Evolutionary conservation across 768 basidiomycete species (phyloP), one percentile per base, ranked within the genome.

Genomic region (Trametes coccinea): DNA sequence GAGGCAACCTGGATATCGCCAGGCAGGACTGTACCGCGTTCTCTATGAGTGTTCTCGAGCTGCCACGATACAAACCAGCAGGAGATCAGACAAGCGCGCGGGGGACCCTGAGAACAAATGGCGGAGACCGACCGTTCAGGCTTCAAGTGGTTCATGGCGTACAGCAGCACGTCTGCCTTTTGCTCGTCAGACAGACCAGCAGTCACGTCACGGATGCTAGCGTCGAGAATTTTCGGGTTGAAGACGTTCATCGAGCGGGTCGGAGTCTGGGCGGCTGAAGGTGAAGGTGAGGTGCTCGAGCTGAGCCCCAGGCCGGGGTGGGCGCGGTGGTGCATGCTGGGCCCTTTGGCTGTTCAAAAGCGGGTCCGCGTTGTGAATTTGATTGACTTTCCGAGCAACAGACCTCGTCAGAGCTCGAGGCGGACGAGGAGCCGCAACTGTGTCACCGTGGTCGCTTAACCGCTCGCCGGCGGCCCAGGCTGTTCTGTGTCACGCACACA

Each of bases 91-190:
- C 68, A 57, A 56, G 56, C 30, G 58, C 37, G 47, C 58, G 40
- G 22, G 22, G 22, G 48, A 27, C 39, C 53, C 48, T 44, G 17
- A 61, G 47, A 56, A 47, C 33, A 48, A 46, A 55, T 17, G 41
- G 60, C 14, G 34, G 54, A 53, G n/a, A 70, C 73, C 60, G 70
- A 89, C 86, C 86, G 81, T 60, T 92, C 87, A 49, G 81, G 78
- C 53, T 87, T 84, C 61, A 96, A 83, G 67, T 88, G 88, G 65
- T 88, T 86, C 81, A 94, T 85, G n/a, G 92, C 92, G 65, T 90
- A 86, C 51, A 93, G 72, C 55, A 93, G 75, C 40, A 90, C 79
- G 59, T 87, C 87, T 17, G 82, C 86, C 71, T 90, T 90, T 70
- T 89, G 82, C 65, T 81, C 81, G 70, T 87, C 82, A 4, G 81